phyloP scores from a whole-genome alignment of 805 yeast species.

The Metschnikowia gelsemii region DNA sequence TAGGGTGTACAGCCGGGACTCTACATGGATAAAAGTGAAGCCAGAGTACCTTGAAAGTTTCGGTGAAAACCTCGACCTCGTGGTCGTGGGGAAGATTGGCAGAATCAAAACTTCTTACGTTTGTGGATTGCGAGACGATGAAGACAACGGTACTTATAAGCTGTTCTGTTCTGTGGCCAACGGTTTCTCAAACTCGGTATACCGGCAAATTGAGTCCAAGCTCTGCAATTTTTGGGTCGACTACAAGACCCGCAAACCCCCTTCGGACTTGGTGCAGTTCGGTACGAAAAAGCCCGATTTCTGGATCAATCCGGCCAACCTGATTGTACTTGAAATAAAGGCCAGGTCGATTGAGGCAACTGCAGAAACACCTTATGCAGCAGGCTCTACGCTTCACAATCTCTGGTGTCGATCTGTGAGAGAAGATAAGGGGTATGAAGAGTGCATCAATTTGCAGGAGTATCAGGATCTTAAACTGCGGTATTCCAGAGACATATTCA shows the following conservation, averaged over 20 bases:
- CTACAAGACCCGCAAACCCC: constrained; percentile 34
- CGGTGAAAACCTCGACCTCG: constrained; percentile 82
- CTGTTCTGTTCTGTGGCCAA: constrained; percentile 82
- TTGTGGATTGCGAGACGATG: constrained; percentile 63
- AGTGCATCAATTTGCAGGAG: constrained; percentile 56
- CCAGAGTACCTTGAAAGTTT: constrained; percentile 86
- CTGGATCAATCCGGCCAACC: constrained; percentile 79
- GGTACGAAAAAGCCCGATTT: constrained; percentile 62
- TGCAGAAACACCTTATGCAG: constrained; percentile 49
- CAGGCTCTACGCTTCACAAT: constrained; percentile 70
- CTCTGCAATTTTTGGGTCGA: constrained; percentile 64
- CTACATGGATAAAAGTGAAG: constrained; percentile 83
- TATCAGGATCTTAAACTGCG: constrained; percentile 41
- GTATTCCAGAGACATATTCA: constrained; percentile 24
- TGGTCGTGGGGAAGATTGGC: constrained; percentile 72
- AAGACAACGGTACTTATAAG: constrained; percentile 44
- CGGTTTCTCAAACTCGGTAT: constrained; percentile 71
- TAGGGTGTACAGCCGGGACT: constrained; percentile 56
- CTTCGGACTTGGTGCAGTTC: constrained; percentile 42
- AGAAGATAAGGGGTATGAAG: constrained; percentile 61
- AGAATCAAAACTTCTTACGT: constrained; percentile 70
- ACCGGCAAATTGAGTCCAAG: constrained; percentile 51
- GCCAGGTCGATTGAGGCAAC: constrained; percentile 67
- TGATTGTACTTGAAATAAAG: constrained; percentile 78
- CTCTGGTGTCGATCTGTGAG: constrained; percentile 71